A percentile compares a stretch with the other conserved stretches of the same genome.
These are phyloP conservation scores for Sphenostylis stenocarpa DNA, from an alignment of 306 rosid genomes.

Conservation along the genomic window DNA sequence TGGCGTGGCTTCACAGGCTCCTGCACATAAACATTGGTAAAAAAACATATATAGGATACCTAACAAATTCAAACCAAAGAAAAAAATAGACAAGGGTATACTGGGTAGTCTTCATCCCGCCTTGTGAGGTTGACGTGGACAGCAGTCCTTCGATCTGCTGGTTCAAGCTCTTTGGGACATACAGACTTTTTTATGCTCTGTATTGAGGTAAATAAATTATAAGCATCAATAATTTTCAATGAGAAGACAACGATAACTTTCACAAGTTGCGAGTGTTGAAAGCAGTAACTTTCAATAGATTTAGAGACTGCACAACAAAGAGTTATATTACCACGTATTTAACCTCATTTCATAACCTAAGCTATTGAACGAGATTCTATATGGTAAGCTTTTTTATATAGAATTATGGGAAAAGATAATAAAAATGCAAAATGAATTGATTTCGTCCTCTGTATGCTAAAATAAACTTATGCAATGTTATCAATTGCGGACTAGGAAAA, in stretches of 20 bases:
- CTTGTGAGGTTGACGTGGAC: conserved; percentile 66
- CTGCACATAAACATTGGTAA: conserved; percentile 43
- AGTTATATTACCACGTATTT: too few relatives aligned
- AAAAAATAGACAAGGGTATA: conserved; percentile 30
- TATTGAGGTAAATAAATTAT: conserved; percentile 33
- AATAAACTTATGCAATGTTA: too few relatives aligned
- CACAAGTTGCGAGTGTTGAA: neutral
- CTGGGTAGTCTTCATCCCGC: conserved; percentile 82
- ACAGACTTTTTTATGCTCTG: conserved; percentile 91
- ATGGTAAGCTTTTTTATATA: neutral
- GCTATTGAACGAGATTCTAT: neutral
- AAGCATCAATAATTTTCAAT: neutral
- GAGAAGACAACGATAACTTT: neutral
- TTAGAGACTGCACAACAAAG: too few relatives aligned
- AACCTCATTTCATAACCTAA: neutral
- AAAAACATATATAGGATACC: neutral
- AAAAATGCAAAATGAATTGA: too few relatives aligned
- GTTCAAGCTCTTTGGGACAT: conserved; percentile 88
- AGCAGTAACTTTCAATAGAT: conserved; percentile 2
- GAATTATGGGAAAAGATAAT: too few relatives aligned
- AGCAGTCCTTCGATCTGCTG: conserved; percentile 57
- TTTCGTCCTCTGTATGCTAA: too few relatives aligned
- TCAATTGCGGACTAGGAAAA: neutral
- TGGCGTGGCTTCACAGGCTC: conserved; percentile 62
- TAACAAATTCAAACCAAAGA: conserved; percentile 11